Percentiles rank a stretch among this genome's conserved stretches.
These are phyloP conservation scores for Populus tomentosa DNA, from an alignment of 441 rosid species.

Conservation along the genomic window DNA sequence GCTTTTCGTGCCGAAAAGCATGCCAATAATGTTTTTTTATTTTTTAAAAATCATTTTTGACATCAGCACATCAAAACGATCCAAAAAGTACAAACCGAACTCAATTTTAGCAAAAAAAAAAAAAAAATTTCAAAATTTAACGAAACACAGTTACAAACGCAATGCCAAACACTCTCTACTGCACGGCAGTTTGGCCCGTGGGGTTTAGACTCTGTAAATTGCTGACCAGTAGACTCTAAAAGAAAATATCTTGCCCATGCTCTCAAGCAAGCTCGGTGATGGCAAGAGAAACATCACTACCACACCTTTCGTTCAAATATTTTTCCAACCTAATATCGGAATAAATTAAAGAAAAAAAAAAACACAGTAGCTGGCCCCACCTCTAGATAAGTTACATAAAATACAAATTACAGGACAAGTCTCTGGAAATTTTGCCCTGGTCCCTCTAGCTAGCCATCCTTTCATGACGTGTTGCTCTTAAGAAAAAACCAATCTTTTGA, in stretches of 20 bases:
- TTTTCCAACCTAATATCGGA: background rate
- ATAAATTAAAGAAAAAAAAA: too few relatives aligned
- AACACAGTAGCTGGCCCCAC: background rate
- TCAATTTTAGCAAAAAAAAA: too few relatives aligned
- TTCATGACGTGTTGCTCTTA: background rate
- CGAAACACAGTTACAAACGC: too few relatives aligned
- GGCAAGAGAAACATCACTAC: background rate
- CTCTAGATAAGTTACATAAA: background rate
- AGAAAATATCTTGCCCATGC: background rate
- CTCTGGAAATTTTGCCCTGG: background rate
- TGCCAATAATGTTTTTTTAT: too few relatives aligned
- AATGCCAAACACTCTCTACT: too few relatives aligned
- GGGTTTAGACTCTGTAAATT: too few relatives aligned
- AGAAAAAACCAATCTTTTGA: background rate
- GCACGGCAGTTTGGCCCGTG: too few relatives aligned
- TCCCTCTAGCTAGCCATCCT: background rate
- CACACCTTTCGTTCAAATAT: background rate
- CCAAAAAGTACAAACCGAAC: too few relatives aligned
- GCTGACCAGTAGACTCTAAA: background rate
- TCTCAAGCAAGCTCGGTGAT: background rate
- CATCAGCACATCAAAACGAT: too few relatives aligned
- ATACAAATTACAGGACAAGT: background rate
- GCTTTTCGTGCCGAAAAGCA: too few relatives aligned
- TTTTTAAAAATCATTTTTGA: too few relatives aligned
- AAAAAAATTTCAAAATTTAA: too few relatives aligned